Conservation (phyloP, 2,329 filamentous ascomycete genomes). For the Colletotrichum gloeosporioides region DNA sequence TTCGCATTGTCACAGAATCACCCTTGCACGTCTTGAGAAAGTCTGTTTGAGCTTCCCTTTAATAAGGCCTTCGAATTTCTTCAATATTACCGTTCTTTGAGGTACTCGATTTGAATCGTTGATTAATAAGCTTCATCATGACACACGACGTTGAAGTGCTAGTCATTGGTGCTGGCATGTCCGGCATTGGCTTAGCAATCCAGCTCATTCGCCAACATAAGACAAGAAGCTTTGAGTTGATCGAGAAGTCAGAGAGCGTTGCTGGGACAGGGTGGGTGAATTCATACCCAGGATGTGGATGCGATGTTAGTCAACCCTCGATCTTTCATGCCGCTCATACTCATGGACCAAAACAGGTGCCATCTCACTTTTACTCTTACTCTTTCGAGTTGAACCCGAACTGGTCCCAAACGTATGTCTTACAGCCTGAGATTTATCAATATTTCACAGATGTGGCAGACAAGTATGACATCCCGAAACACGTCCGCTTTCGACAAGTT, state of each 20-base stretch:
- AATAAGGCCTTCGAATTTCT: fast-evolving
- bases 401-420: conserved; percentile 38
- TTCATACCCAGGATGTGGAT: neutral
- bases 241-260: neutral
- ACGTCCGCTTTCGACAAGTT: conserved; percentile 24
- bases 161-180: neutral
- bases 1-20: too few relatives aligned
- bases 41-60: too few relatives aligned
- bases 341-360: neutral
- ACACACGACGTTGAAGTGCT: neutral
- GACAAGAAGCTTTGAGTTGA: neutral
- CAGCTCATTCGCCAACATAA: neutral
- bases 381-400: conserved; percentile 45
- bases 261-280: neutral
- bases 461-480: conserved; percentile 26
- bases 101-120: neutral
- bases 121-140: neutral
- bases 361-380: conserved; percentile 42
- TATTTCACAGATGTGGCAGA: conserved; percentile 25
- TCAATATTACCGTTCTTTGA: fast-evolving
- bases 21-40: too few relatives aligned
- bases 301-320: neutral
- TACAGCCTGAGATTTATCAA: conserved; percentile 38
- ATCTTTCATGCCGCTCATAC: neutral
- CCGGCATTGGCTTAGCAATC: neutral